Evolutionary conservation across 1,284 basidiomycete species (phyloP).

Genomic region (Marasmius oreades): DNA sequence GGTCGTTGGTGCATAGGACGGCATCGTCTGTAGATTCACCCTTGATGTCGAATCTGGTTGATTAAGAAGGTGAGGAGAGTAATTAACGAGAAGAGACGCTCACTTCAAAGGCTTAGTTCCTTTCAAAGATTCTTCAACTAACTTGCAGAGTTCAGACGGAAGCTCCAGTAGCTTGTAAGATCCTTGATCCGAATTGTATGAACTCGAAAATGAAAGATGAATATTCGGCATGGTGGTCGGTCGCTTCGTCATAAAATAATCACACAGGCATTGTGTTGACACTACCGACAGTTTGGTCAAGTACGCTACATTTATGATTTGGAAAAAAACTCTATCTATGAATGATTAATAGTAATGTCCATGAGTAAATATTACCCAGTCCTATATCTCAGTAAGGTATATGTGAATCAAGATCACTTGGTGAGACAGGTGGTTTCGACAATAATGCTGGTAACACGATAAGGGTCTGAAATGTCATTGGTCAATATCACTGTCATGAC

Average conservation of each 20-base stretch:
- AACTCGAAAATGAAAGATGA: conserved; percentile 52
- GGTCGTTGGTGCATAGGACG: conserved; percentile 77
- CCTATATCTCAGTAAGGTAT: not conserved
- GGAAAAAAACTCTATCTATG: not conserved
- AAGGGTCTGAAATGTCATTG: conserved; percentile 62
- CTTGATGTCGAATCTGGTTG: conserved; percentile 69
- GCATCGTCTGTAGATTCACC: conserved; percentile 81
- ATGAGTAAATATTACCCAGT: not conserved
- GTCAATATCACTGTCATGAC: conserved; percentile 9
- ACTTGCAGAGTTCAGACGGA: conserved; percentile 54
- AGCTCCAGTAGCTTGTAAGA: conserved; percentile 68
- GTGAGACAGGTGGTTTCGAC: conserved; percentile 85
- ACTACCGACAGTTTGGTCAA: too few species aligned
- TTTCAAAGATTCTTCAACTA: conserved; percentile 42
- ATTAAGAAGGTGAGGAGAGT: not conserved
- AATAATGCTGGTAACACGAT: conserved; percentile 86
- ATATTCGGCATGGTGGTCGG: conserved; percentile 40
- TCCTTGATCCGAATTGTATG: conserved; percentile 41
- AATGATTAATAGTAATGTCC: not conserved
- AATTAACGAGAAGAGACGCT: not conserved
- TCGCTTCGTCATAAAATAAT: too few species aligned
- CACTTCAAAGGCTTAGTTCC: conserved; percentile 31
- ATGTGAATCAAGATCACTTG: conserved; percentile 33
- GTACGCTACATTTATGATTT: too few species aligned
- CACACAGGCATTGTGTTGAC: too few species aligned